Evolutionary conservation across 371 early-diverging fungal genomes (phyloP), one percentile per base, ranked within the genome.

Genomic region (Haplosporangium sp.): DNA sequence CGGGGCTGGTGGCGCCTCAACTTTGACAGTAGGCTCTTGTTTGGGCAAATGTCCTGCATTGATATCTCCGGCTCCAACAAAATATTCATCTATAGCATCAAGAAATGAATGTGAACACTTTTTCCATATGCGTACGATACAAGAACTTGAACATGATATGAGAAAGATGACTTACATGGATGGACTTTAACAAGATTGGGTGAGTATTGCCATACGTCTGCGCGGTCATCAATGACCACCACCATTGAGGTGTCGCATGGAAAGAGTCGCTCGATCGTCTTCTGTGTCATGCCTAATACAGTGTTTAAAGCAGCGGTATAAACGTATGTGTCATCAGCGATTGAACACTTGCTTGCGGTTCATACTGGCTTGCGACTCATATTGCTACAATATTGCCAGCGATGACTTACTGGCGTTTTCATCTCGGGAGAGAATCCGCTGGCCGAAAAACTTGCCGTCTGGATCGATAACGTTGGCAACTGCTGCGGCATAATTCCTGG

Each of bases 201-300:
- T 6, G 96, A 91, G 87, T 92, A 94, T 40, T 90, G 86, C 99
- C 99, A 99, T 0, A 99, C 95, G 81, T 99, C 99, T 0, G 92
- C 93, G 20, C 99, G 90, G 83, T 99, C 99, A 83, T 99, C 99
- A 42, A 99, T 83, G 21, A 97, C 95, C 2, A 99, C 95, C 0
- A 99, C 99, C 96, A 99, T 99, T 41, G 94, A 95, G 40, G 93
- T 92, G 75, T 98, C 96, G 70, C 93, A 93, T 3, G 99, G 98
- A 73, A 99, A 99, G 42, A 99, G 86, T 21, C 99, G 85, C 47
- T 93, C 84, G 13, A 99, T 87, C 18, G 86, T 90, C 84, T 99
- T 99, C 55, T 87, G 86, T 11, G 92, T 89, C 65, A 92, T 87
- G 64, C 91, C 94, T 90, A 80, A 6, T 20, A 20, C 45, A 58